Evolutionary conservation across 768 basidiomycete species (phyloP), one percentile per base, ranked within the genome.

Genomic region (Sistotremastrum suecicum): DNA sequence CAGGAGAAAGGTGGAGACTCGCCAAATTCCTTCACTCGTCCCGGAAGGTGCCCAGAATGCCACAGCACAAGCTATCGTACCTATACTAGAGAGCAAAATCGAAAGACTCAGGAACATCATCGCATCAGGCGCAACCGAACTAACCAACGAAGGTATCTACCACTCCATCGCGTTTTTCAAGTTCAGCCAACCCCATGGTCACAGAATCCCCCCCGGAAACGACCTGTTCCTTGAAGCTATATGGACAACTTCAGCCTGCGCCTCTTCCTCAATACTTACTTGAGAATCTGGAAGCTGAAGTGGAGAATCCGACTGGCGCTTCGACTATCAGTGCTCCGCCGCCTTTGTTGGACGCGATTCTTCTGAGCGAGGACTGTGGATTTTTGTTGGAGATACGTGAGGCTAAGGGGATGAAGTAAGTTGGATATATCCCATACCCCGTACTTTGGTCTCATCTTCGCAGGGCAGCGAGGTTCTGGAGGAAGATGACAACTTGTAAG

Each of bases 301-400:
- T 81, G 7, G 76, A 81, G 48, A 71, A 70, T 20, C 86, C 86
- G 5, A 83, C 83, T 0, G 86, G 86, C 2, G 69, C 76, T 48
- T 67, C 71, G 56, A 84, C 80, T 0, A 65, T 72, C 5, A 56
- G 60, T 2, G 59, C 73, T 0, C 82, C 83, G 2, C 72, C 70
- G 34, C 58, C 85, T 44, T 65, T 65, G 2, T 55, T 87, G 39
- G 74, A 71, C 43, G 83, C 76, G 6, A 63, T 91, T 5, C 57
- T 89, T 1, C 55, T 91, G 41, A 91, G 89, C 58, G 75, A 74
- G 54, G 75, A 84, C 49, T 94, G 90, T 56, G 90, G 85, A 3
- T 61, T 89, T 36, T 60, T 88, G 36, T 77, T 78, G 42, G 78
- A 80, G 48, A 55, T 88, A 3, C 68, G 67, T 30, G 72, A 79